Evolutionary conservation across 495 filamentous ascomycete genomes (phyloP), one percentile per base, ranked within the genome.

Genomic region (Tuber melanosporum): DNA sequence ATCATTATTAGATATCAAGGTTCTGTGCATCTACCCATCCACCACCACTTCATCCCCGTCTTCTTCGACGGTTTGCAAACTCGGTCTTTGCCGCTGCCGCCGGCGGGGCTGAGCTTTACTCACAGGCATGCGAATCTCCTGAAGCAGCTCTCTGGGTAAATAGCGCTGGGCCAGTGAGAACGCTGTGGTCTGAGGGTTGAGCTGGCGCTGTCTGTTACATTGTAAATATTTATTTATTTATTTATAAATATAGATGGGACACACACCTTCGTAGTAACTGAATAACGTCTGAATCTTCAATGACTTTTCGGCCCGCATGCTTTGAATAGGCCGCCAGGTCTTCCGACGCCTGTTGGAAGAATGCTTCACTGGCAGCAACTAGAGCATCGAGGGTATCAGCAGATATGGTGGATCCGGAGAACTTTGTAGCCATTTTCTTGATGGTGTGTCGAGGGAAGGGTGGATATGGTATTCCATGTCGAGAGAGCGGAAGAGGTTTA

Each of bases 121-220:
- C 47, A 72, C 49, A 6, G 91, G 86, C 88, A 95, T 91, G 75
- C 92, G 90, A 78, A 97, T 87, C 79, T 93, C 90, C 80, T 95
- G 93, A 52, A 94, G 85, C 70, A 97, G 87, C 83, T 97, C 94
- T 79, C 93, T 88, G 9, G 93, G 93, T 4, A 97, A 87, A 86
- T 94, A 84, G 75, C 90, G 91, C 81, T 95, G 91, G 39, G 94
- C 94, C 22, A 97, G 87, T 20, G 92, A 91, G 83, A 97, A 97
- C 12, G 90, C 86, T 39, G 94, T 96, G 8, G 88, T 91, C n/a
- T 88, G 87, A 46, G 87, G 85, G 82, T 88, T 92, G 70, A 92
- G 88, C 83, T 91, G 90, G 71, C 94, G 91, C 87, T 97, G 94
- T 85, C 94, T 97, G 76, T 73, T 49, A 41, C 75, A 78, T 79